Evolutionary conservation across 768 basidiomycete genomes (phyloP), one percentile per base, ranked within the genome.

Genomic region (Dioszegia aurantiaca): DNA sequence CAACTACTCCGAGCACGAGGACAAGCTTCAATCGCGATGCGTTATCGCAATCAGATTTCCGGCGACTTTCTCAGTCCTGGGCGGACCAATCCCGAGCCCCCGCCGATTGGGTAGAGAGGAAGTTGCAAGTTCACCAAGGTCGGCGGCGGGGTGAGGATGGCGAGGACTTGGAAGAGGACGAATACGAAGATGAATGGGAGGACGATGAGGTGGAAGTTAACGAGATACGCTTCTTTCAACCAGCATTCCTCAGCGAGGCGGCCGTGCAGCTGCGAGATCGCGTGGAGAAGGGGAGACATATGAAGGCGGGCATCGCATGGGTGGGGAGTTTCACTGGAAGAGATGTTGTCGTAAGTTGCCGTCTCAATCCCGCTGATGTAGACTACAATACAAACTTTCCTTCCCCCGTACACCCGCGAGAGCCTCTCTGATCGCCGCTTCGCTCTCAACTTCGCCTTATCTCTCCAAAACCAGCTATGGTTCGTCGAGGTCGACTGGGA

Each of bases 401-500:
- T 97, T 27, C 88, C 89, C 74, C 83, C 87, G 21, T 88, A 92
- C 68, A 81, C 93, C 8, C 83, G 45, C 82, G 87, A 67, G 84
- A 85, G 85, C 2, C 85, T 85, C 0, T 86, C 82, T 60, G 90
- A 93, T 65, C 82, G 93, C 8, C 83, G 88, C 5, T 86, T 87
- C 16, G 90, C 93, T 3, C 79, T 95, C 27, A 86, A 88, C 72
- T 86, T 94, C 36, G 95, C 91, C 3, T 85, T 90, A 37, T 89
- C 88, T 57, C 80, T 98, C 36, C 92, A 97, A 71, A 86, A 84
- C 58, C 90, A 94, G 73, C 82, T 98, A 4, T 97, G 91, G 81
- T 93, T 95, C 77, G 90, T 90, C 71, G 94, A 98, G 74, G 92
- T 97, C 6, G 92, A 97, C 72, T 94, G 92, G 89, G 90, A 88